Evolutionary conservation across 495 filamentous ascomycete genomes (phyloP), one percentile per base, ranked within the genome.

Genomic region (Amorphotheca resinae): DNA sequence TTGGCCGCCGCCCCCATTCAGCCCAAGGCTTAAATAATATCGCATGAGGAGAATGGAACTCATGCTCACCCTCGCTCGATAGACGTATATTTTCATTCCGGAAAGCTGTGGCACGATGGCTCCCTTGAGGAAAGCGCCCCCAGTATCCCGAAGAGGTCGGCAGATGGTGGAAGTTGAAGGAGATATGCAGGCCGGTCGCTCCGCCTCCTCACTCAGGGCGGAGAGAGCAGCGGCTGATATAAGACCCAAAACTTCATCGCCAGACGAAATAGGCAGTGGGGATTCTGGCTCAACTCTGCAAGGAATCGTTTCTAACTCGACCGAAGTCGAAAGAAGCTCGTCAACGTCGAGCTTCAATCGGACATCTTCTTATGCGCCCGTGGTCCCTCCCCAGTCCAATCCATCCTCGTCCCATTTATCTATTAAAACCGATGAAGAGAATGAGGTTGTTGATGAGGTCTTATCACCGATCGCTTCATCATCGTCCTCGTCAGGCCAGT

Each of bases 321-420:
- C 41, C 1, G 35, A 40, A 25, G 1, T 31, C 1, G 21, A 33
- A 11, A 41, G 22, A 18, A 23, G 11, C 9, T 4, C 23, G 11
- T 49, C 43, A 20, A 26, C 35, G 9, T 11, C 28, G 22, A 34
- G 21, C 26, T 9, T 44, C 12, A 47, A 38, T 21, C 23, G 42
- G 33, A 26, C 25, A 15, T 18, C 37, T 4, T 52, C 56, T 6
- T 53, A 59, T 31, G 44, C 42, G 9, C 52, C 57, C 4, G 36
- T 20, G 2, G 36, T 54, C n/a, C 45, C 57, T 9, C 58, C 55
- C 6, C 55, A 55, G 4, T 40, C 53, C 25, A 58, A 56, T 42
- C 44, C 53, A 3, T 34, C 48, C 0, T 44, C 53, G 4, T 21
- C 28, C 3, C 34, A 34, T 22, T 39, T 31, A 8, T 52, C 48